Evolutionary conservation across 108 stramenopile genomes (phyloP).

Genomic region (Cyclotella distinguenda): DNA sequence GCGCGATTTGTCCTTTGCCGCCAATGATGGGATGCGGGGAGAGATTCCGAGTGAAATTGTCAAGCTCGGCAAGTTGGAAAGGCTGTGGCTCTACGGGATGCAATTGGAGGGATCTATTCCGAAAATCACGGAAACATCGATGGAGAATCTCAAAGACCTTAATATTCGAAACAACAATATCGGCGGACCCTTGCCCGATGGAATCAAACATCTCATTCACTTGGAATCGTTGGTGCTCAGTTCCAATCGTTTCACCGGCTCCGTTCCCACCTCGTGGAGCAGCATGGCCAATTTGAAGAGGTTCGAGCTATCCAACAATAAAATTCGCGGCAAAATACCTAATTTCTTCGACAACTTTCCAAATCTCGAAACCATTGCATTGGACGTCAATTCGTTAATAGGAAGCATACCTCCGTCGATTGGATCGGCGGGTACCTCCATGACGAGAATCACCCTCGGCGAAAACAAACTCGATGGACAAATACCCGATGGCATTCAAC

Average conservation of each 20-base stretch:
- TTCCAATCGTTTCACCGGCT: slow-evolving; percentile 30
- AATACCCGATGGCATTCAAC: slow-evolving; percentile 12
- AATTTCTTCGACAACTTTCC: slow-evolving; percentile 21
- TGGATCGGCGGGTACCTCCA: background rate
- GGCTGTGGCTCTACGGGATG: slow-evolving; percentile 16
- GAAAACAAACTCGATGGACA: slow-evolving; percentile 23
- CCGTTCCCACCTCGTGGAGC: slow-evolving; percentile 26
- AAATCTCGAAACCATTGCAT: slow-evolving; percentile 11
- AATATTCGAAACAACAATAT: slow-evolving; percentile 18
- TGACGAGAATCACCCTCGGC: slow-evolving; percentile 13
- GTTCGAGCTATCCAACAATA: slow-evolving; percentile 9
- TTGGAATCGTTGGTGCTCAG: slow-evolving; percentile 24
- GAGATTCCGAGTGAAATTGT: slow-evolving; percentile 30
- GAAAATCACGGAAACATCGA: background rate
- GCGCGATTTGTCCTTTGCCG: slow-evolving; percentile 25
- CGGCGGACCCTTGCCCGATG: slow-evolving; percentile 8
- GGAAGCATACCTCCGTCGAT: slow-evolving; percentile 3
- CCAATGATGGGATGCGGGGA: slow-evolving; percentile 24
- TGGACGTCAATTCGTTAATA: slow-evolving; percentile 6
- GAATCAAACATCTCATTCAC: slow-evolving; percentile 8
- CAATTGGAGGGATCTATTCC: slow-evolving; percentile 9
- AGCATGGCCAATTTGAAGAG: slow-evolving; percentile 23
- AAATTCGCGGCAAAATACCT: slow-evolving; percentile 10
- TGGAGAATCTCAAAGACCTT: slow-evolving; percentile 15
- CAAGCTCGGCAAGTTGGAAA: slow-evolving; percentile 9